phyloP scores from a whole-genome alignment of 2,329 filamentous ascomycete genomes.

The Penicillium sp. region DNA sequence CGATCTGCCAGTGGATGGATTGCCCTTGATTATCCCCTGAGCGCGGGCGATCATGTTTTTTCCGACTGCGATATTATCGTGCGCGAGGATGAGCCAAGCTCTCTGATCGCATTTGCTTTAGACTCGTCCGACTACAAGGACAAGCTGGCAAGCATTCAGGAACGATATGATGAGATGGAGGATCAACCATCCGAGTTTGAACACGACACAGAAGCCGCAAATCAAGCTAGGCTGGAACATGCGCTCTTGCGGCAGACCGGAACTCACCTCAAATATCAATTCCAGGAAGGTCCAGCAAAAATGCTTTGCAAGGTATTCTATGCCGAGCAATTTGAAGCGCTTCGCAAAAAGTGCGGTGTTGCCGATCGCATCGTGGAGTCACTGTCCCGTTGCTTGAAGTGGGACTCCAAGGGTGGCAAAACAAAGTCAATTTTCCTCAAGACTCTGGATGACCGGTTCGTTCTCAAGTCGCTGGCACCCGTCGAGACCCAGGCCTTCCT shows the following conservation, averaged over 20 bases:
- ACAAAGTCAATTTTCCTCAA: constrained; percentile 97
- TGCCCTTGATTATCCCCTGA: constrained; percentile 87
- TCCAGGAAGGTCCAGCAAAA: constrained; percentile 87
- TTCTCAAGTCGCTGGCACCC: constrained; percentile 86
- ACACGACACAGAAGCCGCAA: constrained; percentile 45
- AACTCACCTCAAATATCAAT: constrained; percentile 94
- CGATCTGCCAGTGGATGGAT: constrained; percentile 94
- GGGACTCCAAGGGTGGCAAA: constrained; percentile 97
- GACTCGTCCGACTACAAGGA: constrained; percentile 83
- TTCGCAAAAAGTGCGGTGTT: constrained; percentile 89
- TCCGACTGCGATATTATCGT: constrained; percentile 97
- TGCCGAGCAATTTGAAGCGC: constrained; percentile 94
- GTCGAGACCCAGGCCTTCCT: constrained; percentile 94
- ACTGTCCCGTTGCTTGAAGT: constrained; percentile 91
- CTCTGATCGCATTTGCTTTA: constrained; percentile 88
- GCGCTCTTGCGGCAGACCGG: constrained; percentile 82
- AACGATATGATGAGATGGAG: constrained; percentile 35
- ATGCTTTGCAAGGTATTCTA: constrained; percentile 99
- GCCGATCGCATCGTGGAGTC: constrained; percentile 94
- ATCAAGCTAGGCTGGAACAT: constrained; percentile 77
- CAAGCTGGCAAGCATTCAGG: constrained; percentile 64
- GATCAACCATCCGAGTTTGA: constrained; percentile 27
- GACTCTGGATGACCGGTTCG: constrained; percentile 89
- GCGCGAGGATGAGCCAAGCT: constrained; percentile 94
- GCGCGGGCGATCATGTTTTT: constrained; percentile 88